Evolutionary conservation across 2,329 filamentous ascomycete species (phyloP).

Genomic region (Xylariaceae sp.): DNA sequence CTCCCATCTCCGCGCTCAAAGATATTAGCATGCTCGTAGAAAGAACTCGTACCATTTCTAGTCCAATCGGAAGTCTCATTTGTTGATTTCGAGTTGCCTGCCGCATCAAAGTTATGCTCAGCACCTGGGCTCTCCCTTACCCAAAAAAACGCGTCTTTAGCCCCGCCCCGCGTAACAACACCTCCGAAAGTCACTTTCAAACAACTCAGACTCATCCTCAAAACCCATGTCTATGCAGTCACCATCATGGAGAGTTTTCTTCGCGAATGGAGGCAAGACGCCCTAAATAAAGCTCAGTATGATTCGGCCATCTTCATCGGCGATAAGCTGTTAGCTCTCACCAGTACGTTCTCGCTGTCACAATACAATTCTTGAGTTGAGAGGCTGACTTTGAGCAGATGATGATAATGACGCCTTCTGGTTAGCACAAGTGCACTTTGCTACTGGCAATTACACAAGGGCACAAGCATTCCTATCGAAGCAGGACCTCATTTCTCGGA

Average conservation of each 20-base stretch:
- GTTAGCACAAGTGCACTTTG: conserved; percentile 98
- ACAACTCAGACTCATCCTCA: conserved; percentile 4
- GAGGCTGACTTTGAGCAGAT: conserved; percentile 58
- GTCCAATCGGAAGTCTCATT: too few relatives aligned
- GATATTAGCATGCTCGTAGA: too few relatives aligned
- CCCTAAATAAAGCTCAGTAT: conserved; percentile 93
- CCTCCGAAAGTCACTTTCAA: conserved; percentile 10
- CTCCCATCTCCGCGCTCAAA: too few relatives aligned
- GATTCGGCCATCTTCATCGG: conserved; percentile 96
- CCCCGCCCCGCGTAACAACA: conserved; percentile 13
- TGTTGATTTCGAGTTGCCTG: too few relatives aligned
- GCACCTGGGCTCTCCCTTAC: too few relatives aligned
- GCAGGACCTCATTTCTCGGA: conserved; percentile 81
- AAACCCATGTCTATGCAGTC: conserved; percentile 14
- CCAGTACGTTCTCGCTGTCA: conserved; percentile 66
- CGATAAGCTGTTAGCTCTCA: conserved; percentile 94
- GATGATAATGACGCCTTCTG: conserved; percentile 95
- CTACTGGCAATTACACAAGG: conserved; percentile 91
- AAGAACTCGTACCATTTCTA: too few relatives aligned
- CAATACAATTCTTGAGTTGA: conserved; percentile 2
- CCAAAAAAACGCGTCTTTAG: conserved; percentile 4
- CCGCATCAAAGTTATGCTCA: too few relatives aligned
- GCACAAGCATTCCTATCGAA: conserved; percentile 85
- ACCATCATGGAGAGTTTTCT: conserved; percentile 85
- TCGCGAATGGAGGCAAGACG: conserved; percentile 93